Evolutionary conservation across 805 yeast species (phyloP).

Genomic region (Middelhovenomyces tepae): DNA sequence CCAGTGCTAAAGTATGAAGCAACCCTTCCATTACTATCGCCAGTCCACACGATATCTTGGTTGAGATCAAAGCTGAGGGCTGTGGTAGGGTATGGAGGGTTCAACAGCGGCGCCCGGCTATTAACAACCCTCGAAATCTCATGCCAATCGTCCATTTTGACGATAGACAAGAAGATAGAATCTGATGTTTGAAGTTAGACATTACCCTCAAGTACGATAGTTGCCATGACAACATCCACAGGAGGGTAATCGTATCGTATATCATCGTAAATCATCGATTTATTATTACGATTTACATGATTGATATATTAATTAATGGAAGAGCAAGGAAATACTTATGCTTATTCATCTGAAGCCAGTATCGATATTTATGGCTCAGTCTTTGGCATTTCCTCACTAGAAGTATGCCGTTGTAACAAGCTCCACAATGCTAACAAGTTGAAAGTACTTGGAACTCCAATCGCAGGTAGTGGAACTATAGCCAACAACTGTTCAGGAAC

Average conservation of each 20-base stretch:
- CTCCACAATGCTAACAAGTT: slow-evolving; percentile 5
- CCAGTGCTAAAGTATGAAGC: slow-evolving; percentile 38
- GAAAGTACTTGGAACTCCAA: slow-evolving; percentile 11
- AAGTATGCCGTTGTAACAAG: slow-evolving; percentile 8
- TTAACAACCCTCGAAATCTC: no score
- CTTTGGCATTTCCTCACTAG: slow-evolving; percentile 19
- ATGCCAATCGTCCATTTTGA: slow-evolving; percentile 16
- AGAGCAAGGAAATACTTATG: slow-evolving; percentile 1
- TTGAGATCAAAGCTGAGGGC: slow-evolving; percentile 51
- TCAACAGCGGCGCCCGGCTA: no score
- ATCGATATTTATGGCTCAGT: slow-evolving; percentile 12
- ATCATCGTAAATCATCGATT: background rate
- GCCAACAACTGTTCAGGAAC: slow-evolving; percentile 13
- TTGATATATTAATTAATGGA: slow-evolving; percentile 3
- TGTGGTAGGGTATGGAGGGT: slow-evolving; percentile 13
- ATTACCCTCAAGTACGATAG: background rate
- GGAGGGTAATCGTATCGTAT: background rate
- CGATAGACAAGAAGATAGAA: slow-evolving; percentile 5
- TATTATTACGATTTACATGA: background rate
- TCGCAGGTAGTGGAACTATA: slow-evolving; percentile 18
- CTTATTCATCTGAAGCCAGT: slow-evolving; percentile 8
- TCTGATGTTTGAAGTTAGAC: background rate
- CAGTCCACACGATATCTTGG: slow-evolving; percentile 80
- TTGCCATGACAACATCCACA: background rate
- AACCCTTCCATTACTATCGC: slow-evolving; percentile 47